Evolutionary conservation across 179 eudicot genomes (phyloP).

Genomic region (Actinidia polygama): DNA sequence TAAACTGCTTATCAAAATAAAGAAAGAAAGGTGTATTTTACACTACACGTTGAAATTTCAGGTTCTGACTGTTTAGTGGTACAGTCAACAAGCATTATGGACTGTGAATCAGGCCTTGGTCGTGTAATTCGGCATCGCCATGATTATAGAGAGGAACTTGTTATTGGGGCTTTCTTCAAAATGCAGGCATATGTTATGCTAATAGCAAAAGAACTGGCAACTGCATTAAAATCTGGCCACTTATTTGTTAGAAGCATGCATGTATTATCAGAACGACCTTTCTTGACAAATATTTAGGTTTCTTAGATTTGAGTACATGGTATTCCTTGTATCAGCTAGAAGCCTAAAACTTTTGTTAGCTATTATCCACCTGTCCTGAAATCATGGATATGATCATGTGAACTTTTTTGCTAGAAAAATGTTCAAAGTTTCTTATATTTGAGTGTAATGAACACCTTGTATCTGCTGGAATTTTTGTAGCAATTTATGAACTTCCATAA

Average conservation of each 20-base stretch:
- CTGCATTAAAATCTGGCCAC: not conserved
- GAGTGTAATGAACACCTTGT: no score
- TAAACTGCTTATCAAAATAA: no score
- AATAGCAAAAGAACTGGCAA: not conserved
- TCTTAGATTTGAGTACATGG: not conserved
- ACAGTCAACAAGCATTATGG: constrained; percentile 87
- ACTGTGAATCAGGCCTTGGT: constrained; percentile 99
- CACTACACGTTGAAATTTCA: constrained; percentile 24
- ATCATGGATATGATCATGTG: constrained; percentile 2
- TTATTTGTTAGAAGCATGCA: not conserved
- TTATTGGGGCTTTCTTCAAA: no score
- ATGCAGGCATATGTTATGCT: constrained; percentile 57
- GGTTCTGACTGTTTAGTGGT: constrained; percentile 93
- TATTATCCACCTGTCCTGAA: not conserved
- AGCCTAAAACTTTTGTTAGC: no score
- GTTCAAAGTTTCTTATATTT: no score
- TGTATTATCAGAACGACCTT: not conserved
- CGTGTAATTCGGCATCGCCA: constrained; percentile 98
- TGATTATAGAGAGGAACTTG: no score
- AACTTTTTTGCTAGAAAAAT: no score
- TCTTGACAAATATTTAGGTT: not conserved
- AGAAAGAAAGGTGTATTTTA: not conserved
- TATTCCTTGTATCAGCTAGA: not conserved
- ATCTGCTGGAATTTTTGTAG: no score
- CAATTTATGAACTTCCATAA: not conserved